Conservation (phyloP, 352 stramenopile species). For the Elongisporangium prolatum region DNA sequence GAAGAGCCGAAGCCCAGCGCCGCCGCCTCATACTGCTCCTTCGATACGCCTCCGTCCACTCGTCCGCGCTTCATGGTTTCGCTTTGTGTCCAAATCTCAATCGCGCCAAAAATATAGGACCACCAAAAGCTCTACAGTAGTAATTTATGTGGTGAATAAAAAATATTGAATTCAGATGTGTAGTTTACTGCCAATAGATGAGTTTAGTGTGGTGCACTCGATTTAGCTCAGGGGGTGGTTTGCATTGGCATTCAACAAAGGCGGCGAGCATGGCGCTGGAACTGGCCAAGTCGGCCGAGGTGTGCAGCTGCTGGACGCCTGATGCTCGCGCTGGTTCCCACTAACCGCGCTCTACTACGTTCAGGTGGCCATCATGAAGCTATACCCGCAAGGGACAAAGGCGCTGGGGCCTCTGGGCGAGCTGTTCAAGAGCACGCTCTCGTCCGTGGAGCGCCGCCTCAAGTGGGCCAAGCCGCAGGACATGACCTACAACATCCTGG, state of each 20-base stretch:
- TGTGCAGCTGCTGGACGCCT: conserved; percentile 9
- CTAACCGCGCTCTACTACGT: background rate
- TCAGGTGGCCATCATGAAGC: conserved; percentile 50
- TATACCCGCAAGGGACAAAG: conserved; percentile 44
- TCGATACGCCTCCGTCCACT: conserved; percentile 62
- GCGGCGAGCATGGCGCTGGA: conserved; percentile 44
- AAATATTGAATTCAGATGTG: background rate
- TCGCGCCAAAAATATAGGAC: too few relatives aligned
- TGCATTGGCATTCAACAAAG: background rate
- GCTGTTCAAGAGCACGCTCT: conserved; percentile 36
- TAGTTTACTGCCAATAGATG: background rate
- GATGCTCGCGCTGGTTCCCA: background rate
- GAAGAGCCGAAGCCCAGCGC: conserved; percentile 1
- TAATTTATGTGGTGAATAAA: too few relatives aligned
- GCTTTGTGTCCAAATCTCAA: too few relatives aligned
- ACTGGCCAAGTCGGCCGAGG: conserved; percentile 58
- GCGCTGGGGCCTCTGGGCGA: conserved; percentile 42
- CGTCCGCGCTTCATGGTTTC: conserved; percentile 64
- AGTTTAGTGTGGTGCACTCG: background rate
- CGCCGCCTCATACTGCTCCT: conserved; percentile 67
- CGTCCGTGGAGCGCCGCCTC: conserved; percentile 23
- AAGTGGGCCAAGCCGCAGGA: conserved; percentile 32
- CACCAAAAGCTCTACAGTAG: too few relatives aligned
- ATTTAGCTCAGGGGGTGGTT: background rate
- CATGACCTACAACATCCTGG: conserved; percentile 55